Conservation (phyloP, 2,329 filamentous ascomycete genomes). For the Alternaria metachromatica region DNA sequence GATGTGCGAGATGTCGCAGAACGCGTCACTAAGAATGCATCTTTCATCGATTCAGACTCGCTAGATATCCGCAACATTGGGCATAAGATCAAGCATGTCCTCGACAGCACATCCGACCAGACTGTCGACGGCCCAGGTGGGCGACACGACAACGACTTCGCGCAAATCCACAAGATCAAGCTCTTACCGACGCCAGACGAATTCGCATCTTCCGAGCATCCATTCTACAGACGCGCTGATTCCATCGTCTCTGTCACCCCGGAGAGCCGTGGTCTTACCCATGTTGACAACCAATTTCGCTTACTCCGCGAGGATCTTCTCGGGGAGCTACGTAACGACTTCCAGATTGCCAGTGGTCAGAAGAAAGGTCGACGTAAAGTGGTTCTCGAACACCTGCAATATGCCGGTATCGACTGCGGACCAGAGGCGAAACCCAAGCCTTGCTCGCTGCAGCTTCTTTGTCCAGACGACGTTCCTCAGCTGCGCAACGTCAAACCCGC, state of each 20-base stretch:
- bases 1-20: constrained; percentile 36
- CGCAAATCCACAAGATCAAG: constrained; percentile 65
- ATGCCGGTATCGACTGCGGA: constrained; percentile 50
- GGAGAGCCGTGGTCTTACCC: constrained; percentile 52
- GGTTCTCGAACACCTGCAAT: constrained; percentile 50
- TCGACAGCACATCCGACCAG: constrained; percentile 60
- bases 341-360: constrained; percentile 59
- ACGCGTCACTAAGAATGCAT: constrained; percentile 22
- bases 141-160: constrained; percentile 75
- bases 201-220: constrained; percentile 58
- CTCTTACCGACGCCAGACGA: constrained; percentile 73
- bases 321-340: constrained; percentile 67
- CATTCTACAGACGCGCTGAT: constrained; percentile 62
- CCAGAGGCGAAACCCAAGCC: constrained; percentile 36
- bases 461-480: constrained; percentile 54
- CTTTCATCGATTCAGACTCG: constrained; percentile 44
- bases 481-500: constrained; percentile 41
- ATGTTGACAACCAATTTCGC: constrained; percentile 76
- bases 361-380: constrained; percentile 55
- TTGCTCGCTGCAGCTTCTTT: constrained; percentile 52
- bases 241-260: constrained; percentile 54
- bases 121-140: constrained; percentile 60
- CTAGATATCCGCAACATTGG: constrained; percentile 63
- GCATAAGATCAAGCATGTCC: constrained; percentile 57
- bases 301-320: constrained; percentile 75